Evolutionary conservation across 176 grass and related monocot species (phyloP), one percentile per base, ranked within the genome.

Genomic region (Aegilops speltoides): DNA sequence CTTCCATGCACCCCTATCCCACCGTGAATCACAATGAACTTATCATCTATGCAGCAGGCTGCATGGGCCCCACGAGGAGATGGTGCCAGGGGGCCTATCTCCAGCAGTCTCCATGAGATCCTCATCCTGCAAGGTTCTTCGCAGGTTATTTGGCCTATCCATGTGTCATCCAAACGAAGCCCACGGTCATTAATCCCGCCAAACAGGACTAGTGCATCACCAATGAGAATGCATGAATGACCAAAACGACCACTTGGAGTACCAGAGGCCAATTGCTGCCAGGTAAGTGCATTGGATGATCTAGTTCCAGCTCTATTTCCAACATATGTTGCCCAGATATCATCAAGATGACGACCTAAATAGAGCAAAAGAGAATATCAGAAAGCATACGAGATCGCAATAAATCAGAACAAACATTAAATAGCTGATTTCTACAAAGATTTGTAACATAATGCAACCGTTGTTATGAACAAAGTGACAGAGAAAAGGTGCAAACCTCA

Each of bases 271-370:
- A 98, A 88, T 40, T 94, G 88, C 61, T 94, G 92, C 97, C 97
- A 98, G 60, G 41, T 88, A 46, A 94, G 70, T 71, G 85, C 38
- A 71, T 70, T 77, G 45, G 82, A 70, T 11, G 41, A 81, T 86
- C 86, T 89, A 87, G 92, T 93, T 75, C 87, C 85, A 77, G 41
- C 84, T 82, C 90, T 89, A 89, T 83, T 94, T 94, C 96, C 96
- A 84, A 91, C 78, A 83, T 98, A 92, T 45, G 93, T 89, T 68
- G 89, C 89, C 97, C 97, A 96, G 56, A 92, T 98, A 82, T 98
- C 97, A 88, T 96, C 94, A 56, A 98, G 90, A 89, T 98, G 97
- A 76, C 87, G 92, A 81, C 97, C 97, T 98, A 90, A 95, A 86
- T 89, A 87, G 87, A 84, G 36, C 75, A 88, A 93, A 16, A 89